A percentile compares a stretch with the other conserved stretches of the same genome.
phyloP scores from a whole-genome alignment of 1,139 yeast genomes.

The Sugiyamaella sp. region DNA sequence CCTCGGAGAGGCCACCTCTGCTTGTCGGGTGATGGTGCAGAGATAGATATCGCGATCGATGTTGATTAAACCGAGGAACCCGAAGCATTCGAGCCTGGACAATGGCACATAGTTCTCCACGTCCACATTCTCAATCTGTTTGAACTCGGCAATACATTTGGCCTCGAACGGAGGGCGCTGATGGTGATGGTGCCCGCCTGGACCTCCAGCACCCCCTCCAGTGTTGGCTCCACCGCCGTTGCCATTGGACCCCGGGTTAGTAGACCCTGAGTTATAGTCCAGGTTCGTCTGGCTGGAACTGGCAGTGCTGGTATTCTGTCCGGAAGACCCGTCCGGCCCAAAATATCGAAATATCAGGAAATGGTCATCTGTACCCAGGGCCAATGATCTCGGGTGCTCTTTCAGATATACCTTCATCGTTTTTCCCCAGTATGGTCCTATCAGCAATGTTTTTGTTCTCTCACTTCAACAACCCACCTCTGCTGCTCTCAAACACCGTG shows the following conservation, averaged over 20 bases:
- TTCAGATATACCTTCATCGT: slow-evolving; percentile 42
- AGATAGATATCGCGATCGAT: slow-evolving; percentile 68
- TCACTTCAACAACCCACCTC: too few relatives aligned
- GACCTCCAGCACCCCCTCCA: neutral
- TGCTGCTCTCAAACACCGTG: too few relatives aligned
- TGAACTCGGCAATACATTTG: slow-evolving; percentile 47
- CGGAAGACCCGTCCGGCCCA: slow-evolving; percentile 28
- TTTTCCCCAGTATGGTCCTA: too few relatives aligned
- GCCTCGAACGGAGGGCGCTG: slow-evolving; percentile 21
- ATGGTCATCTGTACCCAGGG: slow-evolving; percentile 40
- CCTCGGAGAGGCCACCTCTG: slow-evolving; percentile 82
- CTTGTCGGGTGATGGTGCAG: slow-evolving; percentile 75
- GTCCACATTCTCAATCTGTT: slow-evolving; percentile 38
- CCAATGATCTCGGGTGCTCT: slow-evolving; percentile 43
- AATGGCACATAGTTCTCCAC: slow-evolving; percentile 44
- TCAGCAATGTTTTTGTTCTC: too few relatives aligned
- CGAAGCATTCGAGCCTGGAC: slow-evolving; percentile 62
- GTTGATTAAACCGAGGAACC: slow-evolving; percentile 83
- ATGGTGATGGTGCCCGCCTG: slow-evolving; percentile 19
- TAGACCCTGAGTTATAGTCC: slow-evolving; percentile 21
- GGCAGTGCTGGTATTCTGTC: slow-evolving; percentile 1
- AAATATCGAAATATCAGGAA: slow-evolving; percentile 43
- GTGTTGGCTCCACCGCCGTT: slow-evolving; percentile 1
- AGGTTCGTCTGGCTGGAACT: slow-evolving; percentile 13
- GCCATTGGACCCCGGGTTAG: neutral